Evolutionary conservation across 1,284 basidiomycete genomes (phyloP).

Genomic region (Caloboletus inedulis): DNA sequence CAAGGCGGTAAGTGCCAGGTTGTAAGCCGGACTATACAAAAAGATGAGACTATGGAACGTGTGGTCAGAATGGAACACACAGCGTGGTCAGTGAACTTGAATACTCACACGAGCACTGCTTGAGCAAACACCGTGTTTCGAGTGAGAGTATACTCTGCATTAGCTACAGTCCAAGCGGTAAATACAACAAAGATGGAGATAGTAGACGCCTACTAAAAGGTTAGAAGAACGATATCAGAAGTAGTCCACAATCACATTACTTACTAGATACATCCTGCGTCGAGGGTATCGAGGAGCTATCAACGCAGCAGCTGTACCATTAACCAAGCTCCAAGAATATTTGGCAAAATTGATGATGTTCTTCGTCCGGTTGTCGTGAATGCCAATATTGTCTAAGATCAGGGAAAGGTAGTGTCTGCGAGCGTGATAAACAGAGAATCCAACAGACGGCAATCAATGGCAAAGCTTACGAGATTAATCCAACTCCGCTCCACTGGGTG

Average conservation of each 20-base stretch:
- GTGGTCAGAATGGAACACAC: not conserved
- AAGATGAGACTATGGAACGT: constrained; percentile 17
- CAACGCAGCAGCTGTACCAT: constrained; percentile 6
- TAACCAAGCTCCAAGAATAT: constrained; percentile 14
- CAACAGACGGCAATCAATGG: not conserved
- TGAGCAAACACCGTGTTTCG: constrained; percentile 1
- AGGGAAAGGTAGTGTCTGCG: constrained; percentile 14
- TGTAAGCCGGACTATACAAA: constrained; percentile 5
- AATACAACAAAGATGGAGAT: constrained; percentile 21
- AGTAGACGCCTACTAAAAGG: constrained; percentile 7
- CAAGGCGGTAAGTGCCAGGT: constrained; percentile 12
- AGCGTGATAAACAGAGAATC: not conserved
- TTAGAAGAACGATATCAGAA: not conserved
- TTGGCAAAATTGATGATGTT: constrained; percentile 17
- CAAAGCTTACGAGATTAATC: constrained; percentile 11
- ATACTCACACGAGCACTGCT: constrained; percentile 13
- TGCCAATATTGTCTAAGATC: constrained; percentile 20
- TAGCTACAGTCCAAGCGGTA: constrained; percentile 18
- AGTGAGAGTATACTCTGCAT: constrained; percentile 20
- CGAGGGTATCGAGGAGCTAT: constrained; percentile 17
- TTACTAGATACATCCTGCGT: constrained; percentile 18
- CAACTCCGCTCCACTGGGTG: constrained; percentile 39
- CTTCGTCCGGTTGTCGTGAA: constrained; percentile 22
- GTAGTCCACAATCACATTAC: not conserved
- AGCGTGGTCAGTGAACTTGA: not conserved